phyloP scores from a whole-genome alignment of 208 protist genomes.

The Leptomonas seymouri region DNA sequence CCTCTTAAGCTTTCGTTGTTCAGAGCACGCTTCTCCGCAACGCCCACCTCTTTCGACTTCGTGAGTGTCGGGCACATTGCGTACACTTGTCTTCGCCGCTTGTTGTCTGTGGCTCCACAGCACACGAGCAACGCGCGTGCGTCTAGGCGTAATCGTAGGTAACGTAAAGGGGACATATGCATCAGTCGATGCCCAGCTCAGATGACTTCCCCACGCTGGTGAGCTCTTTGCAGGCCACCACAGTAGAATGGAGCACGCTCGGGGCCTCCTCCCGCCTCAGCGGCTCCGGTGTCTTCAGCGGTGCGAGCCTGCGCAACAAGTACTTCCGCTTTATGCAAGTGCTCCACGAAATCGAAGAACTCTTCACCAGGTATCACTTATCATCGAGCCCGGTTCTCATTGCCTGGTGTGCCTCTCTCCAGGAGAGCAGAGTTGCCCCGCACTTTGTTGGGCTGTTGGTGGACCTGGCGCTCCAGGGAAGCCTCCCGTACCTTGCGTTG shows the following conservation, averaged over 20 bases:
- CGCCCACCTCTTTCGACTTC: too few relatives aligned
- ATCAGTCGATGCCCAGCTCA: not conserved
- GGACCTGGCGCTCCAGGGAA: slow-evolving; percentile 41
- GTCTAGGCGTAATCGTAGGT: too few relatives aligned
- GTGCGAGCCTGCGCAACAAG: slow-evolving; percentile 12
- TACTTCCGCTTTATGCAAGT: slow-evolving; percentile 34
- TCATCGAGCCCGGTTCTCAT: slow-evolving; percentile 12
- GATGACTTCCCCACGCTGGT: slow-evolving; percentile 36
- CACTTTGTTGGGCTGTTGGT: slow-evolving; percentile 42
- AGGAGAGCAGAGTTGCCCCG: slow-evolving; percentile 21
- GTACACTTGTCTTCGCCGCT: too few relatives aligned
- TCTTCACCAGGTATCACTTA: slow-evolving; percentile 22
- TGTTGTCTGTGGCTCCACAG: too few relatives aligned
- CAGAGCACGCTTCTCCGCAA: too few relatives aligned
- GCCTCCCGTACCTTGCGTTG: slow-evolving; percentile 48
- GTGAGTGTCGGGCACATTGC: too few relatives aligned
- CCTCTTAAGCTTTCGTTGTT: too few relatives aligned
- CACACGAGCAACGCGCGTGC: too few relatives aligned
- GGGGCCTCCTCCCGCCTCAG: slow-evolving; percentile 5
- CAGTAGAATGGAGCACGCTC: slow-evolving; percentile 30
- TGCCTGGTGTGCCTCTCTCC: slow-evolving; percentile 31
- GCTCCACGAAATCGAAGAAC: slow-evolving; percentile 31
- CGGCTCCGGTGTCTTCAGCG: slow-evolving; percentile 9
- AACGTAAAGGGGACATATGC: not conserved
- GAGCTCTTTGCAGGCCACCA: slow-evolving; percentile 36